Evolutionary conservation across 2,329 filamentous ascomycete species (phyloP).

Genomic region (Cytospora mali): DNA sequence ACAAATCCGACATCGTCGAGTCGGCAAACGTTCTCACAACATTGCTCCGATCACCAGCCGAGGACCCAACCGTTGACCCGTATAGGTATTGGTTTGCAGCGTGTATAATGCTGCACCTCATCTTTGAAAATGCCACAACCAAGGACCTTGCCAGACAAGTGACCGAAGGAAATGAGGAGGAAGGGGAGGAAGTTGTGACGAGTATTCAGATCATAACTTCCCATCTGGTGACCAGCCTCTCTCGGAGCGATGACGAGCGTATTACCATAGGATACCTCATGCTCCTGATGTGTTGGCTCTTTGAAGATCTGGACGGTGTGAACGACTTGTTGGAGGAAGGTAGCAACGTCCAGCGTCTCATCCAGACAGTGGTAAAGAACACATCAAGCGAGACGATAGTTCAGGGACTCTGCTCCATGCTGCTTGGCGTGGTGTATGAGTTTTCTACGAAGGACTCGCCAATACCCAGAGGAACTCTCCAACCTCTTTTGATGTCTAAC

Average conservation of each 20-base stretch:
- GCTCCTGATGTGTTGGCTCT: constrained; percentile 86
- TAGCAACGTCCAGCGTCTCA: constrained; percentile 84
- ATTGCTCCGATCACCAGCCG: constrained; percentile 68
- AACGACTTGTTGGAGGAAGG: constrained; percentile 93
- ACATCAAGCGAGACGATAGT: constrained; percentile 66
- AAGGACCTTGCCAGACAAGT: constrained; percentile 81
- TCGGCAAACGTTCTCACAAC: constrained; percentile 88
- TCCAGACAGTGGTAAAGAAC: constrained; percentile 71
- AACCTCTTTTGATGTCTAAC: constrained; percentile 74
- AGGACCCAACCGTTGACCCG: constrained; percentile 69
- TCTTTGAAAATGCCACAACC: constrained; percentile 77
- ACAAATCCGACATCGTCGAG: constrained; percentile 75
- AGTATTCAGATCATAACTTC: constrained; percentile 86
- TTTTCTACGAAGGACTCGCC: constrained; percentile 98
- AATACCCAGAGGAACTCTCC: constrained; percentile 77
- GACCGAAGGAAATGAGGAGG: constrained; percentile 84
- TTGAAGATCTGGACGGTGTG: constrained; percentile 86
- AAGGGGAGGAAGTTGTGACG: constrained; percentile 92
- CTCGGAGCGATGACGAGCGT: constrained; percentile 75
- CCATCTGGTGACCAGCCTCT: constrained; percentile 80
- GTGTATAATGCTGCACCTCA: constrained; percentile 80
- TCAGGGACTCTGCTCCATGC: constrained; percentile 79
- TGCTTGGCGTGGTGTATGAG: constrained; percentile 90
- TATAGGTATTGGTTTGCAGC: constrained; percentile 91
- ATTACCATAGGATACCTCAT: constrained; percentile 85